These are phyloP conservation scores for Isatis lusitanica DNA, from an alignment of 441 rosid genomes.

Conservation along the genomic window DNA sequence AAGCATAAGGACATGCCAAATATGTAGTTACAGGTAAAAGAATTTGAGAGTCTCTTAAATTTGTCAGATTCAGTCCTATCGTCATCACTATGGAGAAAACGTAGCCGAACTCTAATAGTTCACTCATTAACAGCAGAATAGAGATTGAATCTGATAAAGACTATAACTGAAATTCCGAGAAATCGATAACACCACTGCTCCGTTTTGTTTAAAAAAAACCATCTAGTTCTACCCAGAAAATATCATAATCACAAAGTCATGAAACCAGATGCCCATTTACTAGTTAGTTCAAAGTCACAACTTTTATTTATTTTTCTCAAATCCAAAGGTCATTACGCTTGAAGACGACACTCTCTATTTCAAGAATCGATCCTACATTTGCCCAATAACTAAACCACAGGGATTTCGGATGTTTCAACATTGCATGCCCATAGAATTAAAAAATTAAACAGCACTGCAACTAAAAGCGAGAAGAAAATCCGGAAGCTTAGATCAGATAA, in stretches of 20 bases:
- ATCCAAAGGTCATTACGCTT: not conserved
- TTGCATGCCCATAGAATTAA: not conserved
- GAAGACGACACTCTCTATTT: not conserved
- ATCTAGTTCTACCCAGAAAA: not conserved
- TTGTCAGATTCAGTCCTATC: not conserved
- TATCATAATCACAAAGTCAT: not conserved
- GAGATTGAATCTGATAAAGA: no score
- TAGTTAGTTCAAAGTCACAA: conserved; percentile 1
- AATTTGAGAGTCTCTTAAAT: not conserved
- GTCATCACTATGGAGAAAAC: not conserved
- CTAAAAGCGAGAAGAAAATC: conserved; percentile 6
- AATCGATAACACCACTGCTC: not conserved
- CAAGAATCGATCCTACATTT: conserved; percentile 16
- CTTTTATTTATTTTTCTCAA: not conserved
- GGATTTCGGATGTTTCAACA: not conserved
- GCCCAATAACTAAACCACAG: not conserved
- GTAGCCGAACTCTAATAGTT: not conserved
- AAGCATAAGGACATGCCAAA: conserved; percentile 18
- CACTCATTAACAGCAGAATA: no score
- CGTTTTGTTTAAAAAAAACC: not conserved
- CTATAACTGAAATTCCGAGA: not conserved
- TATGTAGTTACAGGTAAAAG: not conserved
- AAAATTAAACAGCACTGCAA: conserved; percentile 3
- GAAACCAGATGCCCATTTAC: conserved; percentile 7
- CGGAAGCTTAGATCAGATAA: not conserved